Conservation (phyloP, 176 grass and related monocot species). For the Neostapfia colusana region DNA sequence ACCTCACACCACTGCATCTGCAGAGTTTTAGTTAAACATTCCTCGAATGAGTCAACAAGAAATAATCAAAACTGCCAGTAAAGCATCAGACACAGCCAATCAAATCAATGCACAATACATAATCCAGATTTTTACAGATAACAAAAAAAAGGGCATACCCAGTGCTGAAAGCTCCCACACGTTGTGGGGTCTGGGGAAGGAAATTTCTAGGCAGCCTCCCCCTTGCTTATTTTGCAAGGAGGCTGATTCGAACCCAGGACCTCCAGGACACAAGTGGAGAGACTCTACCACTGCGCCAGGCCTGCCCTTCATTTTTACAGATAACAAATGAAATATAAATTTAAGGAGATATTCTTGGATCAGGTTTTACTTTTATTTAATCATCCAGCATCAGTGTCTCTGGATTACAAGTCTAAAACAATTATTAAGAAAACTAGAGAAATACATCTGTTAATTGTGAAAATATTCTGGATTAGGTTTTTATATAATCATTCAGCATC, state of each 20-base stretch:
- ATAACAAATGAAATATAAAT: neutral
- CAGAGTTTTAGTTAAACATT: neutral
- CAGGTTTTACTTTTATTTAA: slow-evolving; percentile 25
- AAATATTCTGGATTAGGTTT: neutral
- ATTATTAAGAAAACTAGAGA: neutral
- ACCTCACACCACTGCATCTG: slow-evolving; percentile 10
- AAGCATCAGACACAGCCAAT: slow-evolving; percentile 2
- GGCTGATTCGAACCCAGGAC: no score
- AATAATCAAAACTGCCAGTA: slow-evolving; percentile 8
- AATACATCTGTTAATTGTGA: neutral
- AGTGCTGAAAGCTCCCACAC: no score
- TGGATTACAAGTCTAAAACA: neutral
- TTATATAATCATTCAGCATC: slow-evolving; percentile 6
- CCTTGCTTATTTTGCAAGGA: no score
- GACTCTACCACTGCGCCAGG: no score
- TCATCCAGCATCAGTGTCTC: neutral
- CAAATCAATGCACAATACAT: neutral
- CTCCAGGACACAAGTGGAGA: no score
- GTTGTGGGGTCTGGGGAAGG: no score
- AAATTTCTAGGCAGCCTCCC: no score
- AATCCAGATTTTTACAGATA: neutral
- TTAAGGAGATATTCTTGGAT: neutral
- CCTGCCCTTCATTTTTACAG: no score
- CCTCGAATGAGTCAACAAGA: neutral
- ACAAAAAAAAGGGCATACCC: no score